Base-by-base conservation (phyloP, 2,329 filamentous ascomycete genomes). In the Fusarium sp. region DNA sequence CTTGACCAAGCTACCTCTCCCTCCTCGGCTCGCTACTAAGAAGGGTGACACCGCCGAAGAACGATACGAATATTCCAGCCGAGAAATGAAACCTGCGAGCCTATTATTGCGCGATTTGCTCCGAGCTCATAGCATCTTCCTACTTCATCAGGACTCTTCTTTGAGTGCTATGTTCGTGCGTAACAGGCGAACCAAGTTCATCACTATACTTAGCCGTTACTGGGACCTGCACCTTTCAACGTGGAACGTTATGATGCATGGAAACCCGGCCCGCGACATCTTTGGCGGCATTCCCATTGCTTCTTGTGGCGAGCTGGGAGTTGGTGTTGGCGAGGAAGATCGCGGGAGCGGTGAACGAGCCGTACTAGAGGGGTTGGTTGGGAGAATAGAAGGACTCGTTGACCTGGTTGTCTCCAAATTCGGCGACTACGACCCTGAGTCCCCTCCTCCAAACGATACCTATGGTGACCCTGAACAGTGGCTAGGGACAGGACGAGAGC, bases 281-380 rank as follows among this genome's bases (percentile, higher is more conserved):
- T 94, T 93, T 73, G 88, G 90, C 12, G 94, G 92, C 7, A 88
- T 97, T 74, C 97, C 97, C 77, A 84, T 99, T 30, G 93, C 94
- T 14, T 92, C 91, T 8, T 94, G 93, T 32, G 95, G 96, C 19
- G 95, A 98, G 79, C 86, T 98, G 24, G 96, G 96, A 17, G 88
- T 97, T 44, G 96, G 96, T 0, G 96, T 98, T 2, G 96, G 96
- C 19, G 96, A 98, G 77, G 96, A 98, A 80, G 93, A 97, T 55
- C 91, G 94, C 77, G 95, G 95, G 6, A 97, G 95, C 75, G 94
- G 94, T 30, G 95, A 98, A 80, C 86, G 95, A 72, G 95, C 96
- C 72, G 95, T 98, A 1, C 82, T 99, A 2, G 95, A 98, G 77
- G 93, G 93, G n/a, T 88, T 97, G 64, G 88, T 93, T 2, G 85